Conservation (phyloP, 1,284 basidiomycete genomes). For the Hypsizygus ulmarius region DNA sequence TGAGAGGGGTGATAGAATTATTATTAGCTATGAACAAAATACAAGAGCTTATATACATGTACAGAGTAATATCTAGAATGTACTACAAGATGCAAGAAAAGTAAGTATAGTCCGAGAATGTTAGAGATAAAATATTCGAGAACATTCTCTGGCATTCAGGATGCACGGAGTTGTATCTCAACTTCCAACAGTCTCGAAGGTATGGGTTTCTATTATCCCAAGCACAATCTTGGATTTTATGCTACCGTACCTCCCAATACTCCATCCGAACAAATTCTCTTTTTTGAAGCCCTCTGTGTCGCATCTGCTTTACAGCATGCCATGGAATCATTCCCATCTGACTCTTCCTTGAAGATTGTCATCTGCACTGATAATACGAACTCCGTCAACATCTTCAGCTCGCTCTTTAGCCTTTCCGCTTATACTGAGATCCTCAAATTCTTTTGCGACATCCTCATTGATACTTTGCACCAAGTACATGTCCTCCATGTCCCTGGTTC, state of each 20-base stretch:
- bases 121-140: too few species aligned
- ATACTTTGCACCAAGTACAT: background rate
- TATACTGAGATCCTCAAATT: slow-evolving; percentile 32
- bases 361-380: slow-evolving; percentile 34
- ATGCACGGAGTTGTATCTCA: too few species aligned
- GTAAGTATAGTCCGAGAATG: too few species aligned
- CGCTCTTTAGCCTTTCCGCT: slow-evolving; percentile 19
- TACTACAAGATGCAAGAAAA: too few species aligned
- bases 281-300: slow-evolving; percentile 8
- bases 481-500: slow-evolving; percentile 1
- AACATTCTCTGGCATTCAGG: too few species aligned
- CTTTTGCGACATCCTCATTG: slow-evolving; percentile 26
- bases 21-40: too few species aligned
- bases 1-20: too few species aligned
- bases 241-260: background rate
- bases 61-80: too few species aligned
- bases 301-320: background rate
- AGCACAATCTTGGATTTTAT: too few species aligned
- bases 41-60: too few species aligned
- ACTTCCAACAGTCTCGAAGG: too few species aligned
- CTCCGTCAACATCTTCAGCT: slow-evolving; percentile 35
- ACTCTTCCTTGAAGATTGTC: slow-evolving; percentile 6
- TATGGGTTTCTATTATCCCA: too few species aligned
- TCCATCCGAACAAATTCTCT: slow-evolving; percentile 7
- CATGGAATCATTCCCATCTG: background rate